Base-by-base conservation (phyloP, 306 rosid species). In the Citrullus colocynthis region DNA sequence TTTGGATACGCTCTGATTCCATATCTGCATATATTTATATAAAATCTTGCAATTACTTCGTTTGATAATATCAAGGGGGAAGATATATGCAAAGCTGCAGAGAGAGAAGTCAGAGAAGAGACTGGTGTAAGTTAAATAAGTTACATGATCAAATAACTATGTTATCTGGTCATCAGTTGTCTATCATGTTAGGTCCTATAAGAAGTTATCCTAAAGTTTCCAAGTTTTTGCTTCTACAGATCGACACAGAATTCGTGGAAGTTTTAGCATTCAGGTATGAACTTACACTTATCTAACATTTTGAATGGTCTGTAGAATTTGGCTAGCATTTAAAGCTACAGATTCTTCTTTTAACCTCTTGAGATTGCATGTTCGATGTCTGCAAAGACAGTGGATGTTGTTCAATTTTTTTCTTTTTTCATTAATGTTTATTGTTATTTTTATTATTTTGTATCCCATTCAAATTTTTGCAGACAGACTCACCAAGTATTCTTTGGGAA, bases 71-170 rank as follows among this genome's bases (percentile, higher is more conserved):
- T 74, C 3, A 13, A 89, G 97, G 98, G 95, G n/a, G 97, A 92
- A 88, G 93, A 94, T 70, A 87, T 95, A 51, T 80, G 78, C 82
- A 90, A 42, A 81, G 95, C 97, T 73, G 96, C 91, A 39, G 89
- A 79, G 61, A 87, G 97, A 86, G 96, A 95, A 83, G 98, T 88
- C 69, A 90, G 85, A 85, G 97, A 95, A 88, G 98, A 95, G 86
- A 92, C 97, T 51, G 93, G 93, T 72, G 98, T 95, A 81, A 90
- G 96, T 81, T 57, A 41, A 39, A 2, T 80, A 79, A 36, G 41
- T 54, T 74, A 3, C 10, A 6, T 66, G 51, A 44, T 42, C 41
- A 34, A 45, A 72, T 82, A 45, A 66, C 71, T 37, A 36, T 49
- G 55, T 81, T 34, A 39, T 74, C 41, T 16, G 41, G 14, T 66